Conservation (phyloP, 2,329 filamentous ascomycete species). For the Phialophora macrospora region DNA sequence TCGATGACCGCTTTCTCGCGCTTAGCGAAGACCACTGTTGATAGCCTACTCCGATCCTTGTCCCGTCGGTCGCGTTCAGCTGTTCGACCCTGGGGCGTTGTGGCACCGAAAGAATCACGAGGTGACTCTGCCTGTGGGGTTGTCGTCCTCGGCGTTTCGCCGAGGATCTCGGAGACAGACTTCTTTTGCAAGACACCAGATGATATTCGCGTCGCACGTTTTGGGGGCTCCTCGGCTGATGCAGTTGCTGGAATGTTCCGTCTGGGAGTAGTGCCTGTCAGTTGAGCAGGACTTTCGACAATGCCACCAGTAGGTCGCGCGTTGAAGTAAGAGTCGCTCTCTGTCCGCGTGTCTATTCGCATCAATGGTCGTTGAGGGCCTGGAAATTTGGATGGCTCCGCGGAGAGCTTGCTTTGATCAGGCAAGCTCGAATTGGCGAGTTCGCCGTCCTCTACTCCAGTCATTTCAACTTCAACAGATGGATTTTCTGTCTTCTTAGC, state of each 20-base stretch:
- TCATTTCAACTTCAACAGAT: slow-evolving; percentile 26
- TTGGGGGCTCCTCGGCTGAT: slow-evolving; percentile 46
- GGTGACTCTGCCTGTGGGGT: slow-evolving; percentile 45
- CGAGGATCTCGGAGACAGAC: slow-evolving; percentile 73
- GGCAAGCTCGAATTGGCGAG: not conserved
- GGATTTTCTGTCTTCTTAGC: not conserved
- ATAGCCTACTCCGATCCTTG: slow-evolving; percentile 66
- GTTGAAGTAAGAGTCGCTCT: slow-evolving; percentile 34
- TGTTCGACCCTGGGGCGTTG: slow-evolving; percentile 48
- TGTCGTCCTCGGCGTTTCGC: slow-evolving; percentile 57
- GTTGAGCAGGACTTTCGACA: slow-evolving; percentile 36
- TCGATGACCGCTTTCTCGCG: slow-evolving; percentile 60
- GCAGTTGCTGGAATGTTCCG: slow-evolving; percentile 41
- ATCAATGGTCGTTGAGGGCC: slow-evolving; percentile 28
- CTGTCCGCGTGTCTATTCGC: slow-evolving; percentile 36
- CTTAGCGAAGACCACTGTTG: slow-evolving; percentile 79
- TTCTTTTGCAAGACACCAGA: slow-evolving; percentile 73
- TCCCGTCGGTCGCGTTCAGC: slow-evolving; percentile 61
- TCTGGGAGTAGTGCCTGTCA: slow-evolving; percentile 37
- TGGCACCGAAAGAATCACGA: slow-evolving; percentile 41
- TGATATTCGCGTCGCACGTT: slow-evolving; percentile 71
- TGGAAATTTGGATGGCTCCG: not conserved
- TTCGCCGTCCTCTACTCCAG: slow-evolving; percentile 5
- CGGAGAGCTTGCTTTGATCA: slow-evolving; percentile 9
- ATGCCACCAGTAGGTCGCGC: slow-evolving; percentile 23